These are phyloP conservation scores for Pseudogymnoascus sp. DNA, from an alignment of 2,329 filamentous ascomycete species.

Conservation along the genomic window DNA sequence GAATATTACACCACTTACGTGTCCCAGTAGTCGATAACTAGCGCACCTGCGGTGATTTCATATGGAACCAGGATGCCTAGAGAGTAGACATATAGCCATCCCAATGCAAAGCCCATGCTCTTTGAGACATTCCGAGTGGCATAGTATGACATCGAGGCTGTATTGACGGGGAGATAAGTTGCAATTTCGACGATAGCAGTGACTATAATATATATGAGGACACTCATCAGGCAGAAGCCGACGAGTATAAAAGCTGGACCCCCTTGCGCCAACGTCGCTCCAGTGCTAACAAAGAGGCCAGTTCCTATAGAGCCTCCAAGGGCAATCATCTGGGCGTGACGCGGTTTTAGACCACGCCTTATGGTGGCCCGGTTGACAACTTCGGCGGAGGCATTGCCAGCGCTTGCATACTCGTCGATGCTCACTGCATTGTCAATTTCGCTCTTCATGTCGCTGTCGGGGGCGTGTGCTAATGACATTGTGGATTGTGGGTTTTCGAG, in stretches of 20 bases:
- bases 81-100: slow-evolving; percentile 41
- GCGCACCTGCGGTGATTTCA: slow-evolving; percentile 49
- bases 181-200: slow-evolving; percentile 43
- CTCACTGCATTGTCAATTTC: too few relatives aligned
- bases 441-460: too few relatives aligned
- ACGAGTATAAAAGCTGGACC: too few relatives aligned
- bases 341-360: slow-evolving; percentile 26
- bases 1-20: slow-evolving; percentile 17
- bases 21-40: slow-evolving; percentile 55
- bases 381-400: too few relatives aligned
- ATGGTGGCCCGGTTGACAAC: slow-evolving; percentile 11
- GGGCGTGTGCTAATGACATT: too few relatives aligned
- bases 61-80: slow-evolving; percentile 51
- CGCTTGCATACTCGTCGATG: too few relatives aligned
- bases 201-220: too few relatives aligned
- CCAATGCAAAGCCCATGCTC: slow-evolving; percentile 19
- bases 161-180: slow-evolving; percentile 46
- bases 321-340: slow-evolving; percentile 28
- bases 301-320: slow-evolving; percentile 39
- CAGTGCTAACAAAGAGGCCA: slow-evolving; percentile 37
- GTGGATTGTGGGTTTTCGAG: too few relatives aligned
- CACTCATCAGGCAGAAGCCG: too few relatives aligned
- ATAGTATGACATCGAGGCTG: slow-evolving; percentile 50
- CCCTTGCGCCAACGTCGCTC: slow-evolving; percentile 15
- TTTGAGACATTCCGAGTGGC: slow-evolving; percentile 46